Base-by-base conservation (phyloP, 345 rosid genomes). In the Cardamine occulta region DNA sequence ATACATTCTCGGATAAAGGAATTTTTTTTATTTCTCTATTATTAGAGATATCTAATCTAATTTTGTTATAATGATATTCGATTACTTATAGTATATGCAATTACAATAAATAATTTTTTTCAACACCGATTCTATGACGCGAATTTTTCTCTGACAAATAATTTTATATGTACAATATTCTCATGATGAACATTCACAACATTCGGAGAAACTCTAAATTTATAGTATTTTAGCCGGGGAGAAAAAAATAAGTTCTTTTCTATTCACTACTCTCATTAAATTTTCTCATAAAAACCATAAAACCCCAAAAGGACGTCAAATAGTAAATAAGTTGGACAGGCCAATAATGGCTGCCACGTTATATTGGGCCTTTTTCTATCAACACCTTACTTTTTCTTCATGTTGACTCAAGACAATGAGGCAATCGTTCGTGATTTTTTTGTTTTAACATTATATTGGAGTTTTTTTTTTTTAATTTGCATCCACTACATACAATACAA, bases 261-360 rank as follows among this genome's bases (percentile, higher is more conserved):
- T 23, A 14, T 23, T 72, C 12, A 7, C 4, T 17, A 7, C 8
- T 51, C 18, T 48, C 76, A n/a, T 52, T 13, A 17, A 42, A 42
- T 21, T 13, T 42, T 14, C 48, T 42, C 17, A 14, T 14, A 4
- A 42, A 34, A 61, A 48, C 75, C 1, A 3, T 24, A 63, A 63
- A 21, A 21, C 23, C 23, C 23, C 23, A 21, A 21, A 21, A 21
- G 23, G 3, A 58, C 34, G 4, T 61, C 26, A 17, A 29, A 42
- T 11, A n/a, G 15, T 15, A 44, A 31, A 21, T 74, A 34, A 23
- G 35, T 59, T 8, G 17, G 52, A 35, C 52, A 60, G 24, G 19
- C 23, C 54, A 66, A 66, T 49, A 57, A 58, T 74, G 53, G 79
- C 67, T 31, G 79, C 60, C 79, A 74, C 73, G 79, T 74, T 74